Conservation (phyloP, 495 filamentous ascomycete genomes). For the Evansstolkia leycettana region DNA sequence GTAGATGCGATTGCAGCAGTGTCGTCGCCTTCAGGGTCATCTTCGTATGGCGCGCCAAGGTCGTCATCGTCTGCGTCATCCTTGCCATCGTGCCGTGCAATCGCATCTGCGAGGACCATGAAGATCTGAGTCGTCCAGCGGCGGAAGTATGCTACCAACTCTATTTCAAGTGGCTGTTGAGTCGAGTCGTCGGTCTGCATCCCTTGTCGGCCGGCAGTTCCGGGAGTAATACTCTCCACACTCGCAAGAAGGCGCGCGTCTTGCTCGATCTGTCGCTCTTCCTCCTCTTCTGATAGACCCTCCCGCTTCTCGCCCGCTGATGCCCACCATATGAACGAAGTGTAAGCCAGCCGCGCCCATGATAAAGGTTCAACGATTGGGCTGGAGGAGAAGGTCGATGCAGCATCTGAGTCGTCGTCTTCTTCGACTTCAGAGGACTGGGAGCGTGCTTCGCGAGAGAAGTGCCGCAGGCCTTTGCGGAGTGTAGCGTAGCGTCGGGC, state of each 20-base stretch:
- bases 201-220: conserved; percentile 30
- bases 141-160: conserved; percentile 86
- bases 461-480: conserved; percentile 48
- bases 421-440: conserved; percentile 7
- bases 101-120: conserved; percentile 45
- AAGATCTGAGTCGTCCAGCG: conserved; percentile 65
- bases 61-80: conserved; percentile 11
- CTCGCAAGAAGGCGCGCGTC: conserved; percentile 30
- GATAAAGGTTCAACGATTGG: conserved; percentile 61
- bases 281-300: conserved; percentile 30
- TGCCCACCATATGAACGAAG: conserved; percentile 96
- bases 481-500: conserved; percentile 66
- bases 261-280: conserved; percentile 31
- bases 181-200: conserved; percentile 22
- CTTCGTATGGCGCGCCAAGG: conserved; percentile 12
- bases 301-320: conserved; percentile 78
- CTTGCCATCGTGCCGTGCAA: conserved; percentile 44
- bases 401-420: conserved; percentile 27
- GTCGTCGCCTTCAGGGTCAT: conserved; percentile 29
- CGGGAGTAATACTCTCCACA: conserved; percentile 19
- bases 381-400: conserved; percentile 34
- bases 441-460: conserved; percentile 22
- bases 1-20: neutral
- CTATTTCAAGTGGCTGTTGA: conserved; percentile 47
- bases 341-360: conserved; percentile 87